Percentiles rank a stretch among this genome's conserved stretches.
These are phyloP conservation scores for Phytophthora litchii DNA, from an alignment of 352 stramenopile genomes.

Conservation along the genomic window DNA sequence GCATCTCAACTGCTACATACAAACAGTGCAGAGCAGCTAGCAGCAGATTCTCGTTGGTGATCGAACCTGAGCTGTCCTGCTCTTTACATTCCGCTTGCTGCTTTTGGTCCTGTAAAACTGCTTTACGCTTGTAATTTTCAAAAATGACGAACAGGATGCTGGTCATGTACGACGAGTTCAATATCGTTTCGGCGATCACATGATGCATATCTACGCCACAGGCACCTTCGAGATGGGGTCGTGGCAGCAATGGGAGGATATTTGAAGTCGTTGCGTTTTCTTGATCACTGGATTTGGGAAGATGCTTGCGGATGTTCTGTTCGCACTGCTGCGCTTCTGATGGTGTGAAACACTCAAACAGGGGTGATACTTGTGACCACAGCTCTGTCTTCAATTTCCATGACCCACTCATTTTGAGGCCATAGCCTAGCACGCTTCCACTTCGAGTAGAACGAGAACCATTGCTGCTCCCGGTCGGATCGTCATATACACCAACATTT, in stretches of 20 bases:
- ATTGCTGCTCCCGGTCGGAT: conserved; percentile 36
- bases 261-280: conserved; percentile 8
- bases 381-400: conserved; percentile 65
- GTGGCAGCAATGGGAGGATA: conserved; percentile 43
- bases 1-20: conserved; percentile 49
- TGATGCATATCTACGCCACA: conserved; percentile 37
- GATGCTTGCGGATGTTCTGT: conserved; percentile 67
- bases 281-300: conserved; percentile 21
- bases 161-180: conserved; percentile 56
- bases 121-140: conserved; percentile 39
- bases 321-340: conserved; percentile 76
- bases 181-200: conserved; percentile 44
- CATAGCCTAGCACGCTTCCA: conserved; percentile 45
- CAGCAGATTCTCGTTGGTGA: conserved; percentile 58
- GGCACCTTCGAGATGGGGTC: conserved; percentile 12
- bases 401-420: conserved; percentile 73
- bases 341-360: conserved; percentile 82
- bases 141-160: conserved; percentile 53
- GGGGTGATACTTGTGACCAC: conserved; percentile 61
- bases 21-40: conserved; percentile 59
- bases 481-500: conserved; percentile 63
- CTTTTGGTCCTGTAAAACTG: background rate
- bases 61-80: conserved; percentile 4
- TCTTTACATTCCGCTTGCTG: conserved; percentile 1
- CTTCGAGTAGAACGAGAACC: conserved; percentile 31